Base-by-base conservation (phyloP, 148 eudicot genomes). In the Pouteria glomerata region DNA sequence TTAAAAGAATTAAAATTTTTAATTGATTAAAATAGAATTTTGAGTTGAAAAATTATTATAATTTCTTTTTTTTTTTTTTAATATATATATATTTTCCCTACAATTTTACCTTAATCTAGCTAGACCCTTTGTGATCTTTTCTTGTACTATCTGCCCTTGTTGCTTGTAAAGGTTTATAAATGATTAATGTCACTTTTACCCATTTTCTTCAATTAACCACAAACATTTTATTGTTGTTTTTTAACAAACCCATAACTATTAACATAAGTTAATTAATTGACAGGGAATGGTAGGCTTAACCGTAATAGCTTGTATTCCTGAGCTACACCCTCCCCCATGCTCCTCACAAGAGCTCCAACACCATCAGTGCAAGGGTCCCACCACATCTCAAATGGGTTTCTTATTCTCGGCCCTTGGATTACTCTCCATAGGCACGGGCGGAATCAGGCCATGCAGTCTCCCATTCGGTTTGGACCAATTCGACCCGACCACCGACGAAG, bases 381-480 rank as follows among this genome's bases (percentile, higher is more conserved):
- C 69, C 27, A 53, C 74, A 3, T 51, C 56, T 15, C 96, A 92
- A 51, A 3, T 92, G 55, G 76, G 81, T 2, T 19, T 86, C 19
- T 61, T 92, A 13, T 12, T 86, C 1, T 23, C 79, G 21, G 80
- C 81, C 62, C 79, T 92, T 1, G 81, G 82, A 15, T 74, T 92
- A n/a, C 74, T 89, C 2, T 68, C 88, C 45, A 68, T 92, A 0
- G 96, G 86, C 27, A 76, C 91, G 0, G 86, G 90, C 34, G 91
- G 97, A 4, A 82, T 91, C 11, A 77, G 94, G 76, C 98, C 98
- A 0, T 85, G 91, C 73, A 92, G 89, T 30, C 63, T 92, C 15
- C 93, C 98, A 1, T 92, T 92, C 56, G 96, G 97, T 0, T 83
- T 84, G 0, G 96, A 92, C 79, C 96, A 92, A 69, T 92, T 92